These are phyloP conservation scores for Venturia oleaginea DNA, from an alignment of 2,329 filamentous ascomycete genomes.

Conservation along the genomic window DNA sequence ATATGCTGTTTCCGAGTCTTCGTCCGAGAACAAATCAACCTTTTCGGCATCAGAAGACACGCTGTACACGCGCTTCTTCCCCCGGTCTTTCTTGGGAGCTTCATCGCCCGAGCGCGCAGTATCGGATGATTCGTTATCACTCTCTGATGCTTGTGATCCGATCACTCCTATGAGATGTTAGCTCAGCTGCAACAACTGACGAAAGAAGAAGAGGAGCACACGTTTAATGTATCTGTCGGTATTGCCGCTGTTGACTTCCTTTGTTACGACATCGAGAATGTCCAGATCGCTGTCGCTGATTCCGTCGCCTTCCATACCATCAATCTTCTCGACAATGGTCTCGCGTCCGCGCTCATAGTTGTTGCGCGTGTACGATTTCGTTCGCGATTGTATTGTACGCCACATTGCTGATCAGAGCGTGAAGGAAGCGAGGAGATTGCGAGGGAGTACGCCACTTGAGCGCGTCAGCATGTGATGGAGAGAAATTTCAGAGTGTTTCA, in stretches of 20 bases:
- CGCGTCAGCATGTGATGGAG: neutral
- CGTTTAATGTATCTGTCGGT: neutral
- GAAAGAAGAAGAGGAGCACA: neutral
- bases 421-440: neutral
- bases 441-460: neutral
- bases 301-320: constrained; percentile 20
- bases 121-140: constrained; percentile 4
- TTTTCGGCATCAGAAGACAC: constrained; percentile 7
- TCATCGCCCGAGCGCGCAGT: neutral
- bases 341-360: neutral
- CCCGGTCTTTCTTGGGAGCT: neutral
- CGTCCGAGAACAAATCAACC: constrained; percentile 32
- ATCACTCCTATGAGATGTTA: neutral
- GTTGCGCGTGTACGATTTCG: neutral
- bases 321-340: constrained; percentile 5
- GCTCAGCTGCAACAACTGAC: neutral
- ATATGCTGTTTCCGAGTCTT: constrained; percentile 47
- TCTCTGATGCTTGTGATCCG: neutral
- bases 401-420: neutral
- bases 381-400: constrained; percentile 2
- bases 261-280: constrained; percentile 27
- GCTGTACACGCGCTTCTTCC: neutral
- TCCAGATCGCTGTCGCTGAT: constrained; percentile 37
- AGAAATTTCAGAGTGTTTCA: neutral
- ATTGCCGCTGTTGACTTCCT: constrained; percentile 16